These are phyloP conservation scores for Gymnopilus dilepis DNA, from an alignment of 768 basidiomycete species.

Conservation along the genomic window DNA sequence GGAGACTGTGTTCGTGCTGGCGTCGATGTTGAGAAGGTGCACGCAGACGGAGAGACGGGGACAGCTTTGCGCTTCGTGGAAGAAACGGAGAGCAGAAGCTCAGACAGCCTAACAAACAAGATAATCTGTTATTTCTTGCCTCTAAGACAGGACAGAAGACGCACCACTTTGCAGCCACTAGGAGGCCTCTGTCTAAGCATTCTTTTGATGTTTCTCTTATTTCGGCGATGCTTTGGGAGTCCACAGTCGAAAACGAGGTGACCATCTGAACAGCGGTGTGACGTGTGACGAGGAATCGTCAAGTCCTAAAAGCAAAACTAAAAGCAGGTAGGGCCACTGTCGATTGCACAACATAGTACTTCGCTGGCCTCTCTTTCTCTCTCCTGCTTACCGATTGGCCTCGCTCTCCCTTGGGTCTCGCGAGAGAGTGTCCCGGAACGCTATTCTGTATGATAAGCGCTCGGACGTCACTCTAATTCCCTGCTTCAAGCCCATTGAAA, in stretches of 20 bases:
- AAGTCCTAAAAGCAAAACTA: too few species aligned
- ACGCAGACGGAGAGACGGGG: constrained; percentile 28
- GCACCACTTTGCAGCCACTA: constrained; percentile 80
- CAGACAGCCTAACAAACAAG: constrained; percentile 64
- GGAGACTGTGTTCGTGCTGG: constrained; percentile 56
- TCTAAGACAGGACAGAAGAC: constrained; percentile 22
- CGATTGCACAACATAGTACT: too few species aligned
- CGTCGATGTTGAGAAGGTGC: constrained; percentile 63
- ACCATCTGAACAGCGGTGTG: constrained; percentile 22
- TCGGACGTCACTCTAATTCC: too few species aligned
- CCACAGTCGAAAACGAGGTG: constrained; percentile 37
- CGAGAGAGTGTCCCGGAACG: too few species aligned
- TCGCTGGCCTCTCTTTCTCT: too few species aligned
- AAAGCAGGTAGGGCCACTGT: too few species aligned
- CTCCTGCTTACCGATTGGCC: too few species aligned
- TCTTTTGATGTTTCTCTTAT: constrained; percentile 69
- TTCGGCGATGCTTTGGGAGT: constrained; percentile 51
- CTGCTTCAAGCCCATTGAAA: too few species aligned
- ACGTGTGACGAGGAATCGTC: not conserved
- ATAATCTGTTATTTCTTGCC: constrained; percentile 15
- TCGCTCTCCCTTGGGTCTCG: too few species aligned
- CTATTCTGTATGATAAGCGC: too few species aligned
- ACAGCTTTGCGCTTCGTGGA: constrained; percentile 46
- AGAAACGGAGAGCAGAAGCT: constrained; percentile 69
- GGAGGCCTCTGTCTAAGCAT: constrained; percentile 74